These are phyloP conservation scores for Fusarium pilosicola DNA, from an alignment of 2,329 filamentous ascomycete genomes.

Conservation along the genomic window DNA sequence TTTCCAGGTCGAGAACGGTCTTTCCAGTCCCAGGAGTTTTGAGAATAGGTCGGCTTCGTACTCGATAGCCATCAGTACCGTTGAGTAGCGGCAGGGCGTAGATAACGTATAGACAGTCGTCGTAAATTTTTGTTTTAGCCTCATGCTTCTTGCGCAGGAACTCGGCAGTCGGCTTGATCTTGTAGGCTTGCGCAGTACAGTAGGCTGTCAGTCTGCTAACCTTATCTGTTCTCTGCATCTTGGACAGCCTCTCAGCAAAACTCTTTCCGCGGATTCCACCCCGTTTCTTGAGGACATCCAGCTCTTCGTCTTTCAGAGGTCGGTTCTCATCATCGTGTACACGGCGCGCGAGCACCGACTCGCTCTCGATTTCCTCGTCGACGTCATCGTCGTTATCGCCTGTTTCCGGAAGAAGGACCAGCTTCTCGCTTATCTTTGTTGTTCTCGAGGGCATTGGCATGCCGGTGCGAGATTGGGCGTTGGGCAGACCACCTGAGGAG, in stretches of 20 bases:
- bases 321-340: constrained; percentile 68
- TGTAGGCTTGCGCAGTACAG: constrained; percentile 94
- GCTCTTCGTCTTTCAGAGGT: constrained; percentile 74
- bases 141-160: constrained; percentile 90
- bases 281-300: constrained; percentile 70
- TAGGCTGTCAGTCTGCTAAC: constrained; percentile 93
- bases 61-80: constrained; percentile 84
- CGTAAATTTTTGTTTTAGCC: constrained; percentile 94
- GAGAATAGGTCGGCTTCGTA: constrained; percentile 89
- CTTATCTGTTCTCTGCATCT: constrained; percentile 86
- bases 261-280: constrained; percentile 80
- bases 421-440: constrained; percentile 94
- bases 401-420: constrained; percentile 93
- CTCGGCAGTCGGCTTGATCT: constrained; percentile 85
- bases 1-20: constrained; percentile 92
- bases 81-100: constrained; percentile 92
- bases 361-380: constrained; percentile 68
- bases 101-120: constrained; percentile 95
- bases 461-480: constrained; percentile 56
- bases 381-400: constrained; percentile 64
- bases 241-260: constrained; percentile 92
- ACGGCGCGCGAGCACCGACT: constrained; percentile 48
- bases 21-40: constrained; percentile 91
- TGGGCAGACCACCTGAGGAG: constrained; percentile 53
- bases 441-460: constrained; percentile 82